phyloP scores from a whole-genome alignment of 2,329 filamentous ascomycete species.

The Myriosclerotinia scirpicola region DNA sequence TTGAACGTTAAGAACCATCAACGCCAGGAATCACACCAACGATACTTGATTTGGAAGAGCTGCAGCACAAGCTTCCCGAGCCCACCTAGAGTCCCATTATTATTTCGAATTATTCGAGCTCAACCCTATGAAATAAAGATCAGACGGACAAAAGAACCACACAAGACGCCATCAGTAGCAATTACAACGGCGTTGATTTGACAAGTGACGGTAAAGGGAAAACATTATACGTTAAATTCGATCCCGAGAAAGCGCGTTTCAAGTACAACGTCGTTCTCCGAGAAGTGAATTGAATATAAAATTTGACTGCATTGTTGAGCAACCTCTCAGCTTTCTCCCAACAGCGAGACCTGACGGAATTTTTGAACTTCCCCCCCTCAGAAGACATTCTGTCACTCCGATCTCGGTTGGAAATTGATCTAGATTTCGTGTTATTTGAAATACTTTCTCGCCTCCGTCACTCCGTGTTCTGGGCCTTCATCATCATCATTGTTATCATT shows the following conservation, averaged over 20 bases:
- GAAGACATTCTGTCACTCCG: neutral
- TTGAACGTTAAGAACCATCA: neutral
- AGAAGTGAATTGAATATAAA: neutral
- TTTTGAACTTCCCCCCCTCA: neutral
- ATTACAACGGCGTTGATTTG: constrained; percentile 17
- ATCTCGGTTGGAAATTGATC: neutral
- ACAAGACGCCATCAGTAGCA: constrained; percentile 11
- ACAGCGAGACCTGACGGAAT: neutral
- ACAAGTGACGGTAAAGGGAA: neutral
- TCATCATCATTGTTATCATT: neutral
- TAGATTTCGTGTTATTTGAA: neutral
- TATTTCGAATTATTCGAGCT: constrained; percentile 24
- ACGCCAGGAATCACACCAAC: neutral
- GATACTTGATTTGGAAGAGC: constrained; percentile 24
- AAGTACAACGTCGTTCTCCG: neutral
- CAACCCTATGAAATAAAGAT: constrained; percentile 31
- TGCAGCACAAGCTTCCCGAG: constrained; percentile 23
- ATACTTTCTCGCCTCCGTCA: neutral
- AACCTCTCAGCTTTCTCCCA: neutral
- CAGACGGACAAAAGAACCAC: constrained; percentile 29
- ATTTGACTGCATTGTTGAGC: constrained; percentile 3
- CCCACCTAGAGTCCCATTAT: neutral
- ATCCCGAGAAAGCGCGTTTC: neutral
- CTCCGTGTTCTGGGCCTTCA: neutral
- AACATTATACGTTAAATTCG: neutral